A percentile compares a stretch with the other conserved stretches of the same genome.
phyloP scores from a whole-genome alignment of 2,329 filamentous ascomycete species.

The Xylaria multiplex region DNA sequence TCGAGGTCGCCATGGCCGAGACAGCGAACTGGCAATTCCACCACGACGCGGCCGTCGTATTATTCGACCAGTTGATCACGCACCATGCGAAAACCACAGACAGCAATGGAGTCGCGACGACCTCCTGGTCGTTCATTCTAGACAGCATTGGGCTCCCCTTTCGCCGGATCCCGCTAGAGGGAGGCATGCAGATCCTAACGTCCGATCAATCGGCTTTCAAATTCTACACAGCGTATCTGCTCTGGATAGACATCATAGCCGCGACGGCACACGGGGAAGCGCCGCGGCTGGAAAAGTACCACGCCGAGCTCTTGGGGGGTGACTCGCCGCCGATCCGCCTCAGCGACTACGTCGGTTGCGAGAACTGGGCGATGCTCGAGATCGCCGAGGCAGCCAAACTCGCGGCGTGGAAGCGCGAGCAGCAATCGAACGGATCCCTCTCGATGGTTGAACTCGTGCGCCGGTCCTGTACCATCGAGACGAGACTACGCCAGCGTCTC shows the following conservation, averaged over 20 bases:
- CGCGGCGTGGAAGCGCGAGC: conserved; percentile 64
- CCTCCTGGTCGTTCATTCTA: conserved; percentile 52
- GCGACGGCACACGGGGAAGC: conserved; percentile 57
- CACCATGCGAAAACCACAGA: conserved; percentile 35
- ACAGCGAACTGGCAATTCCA: conserved; percentile 62
- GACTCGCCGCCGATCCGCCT: conserved; percentile 54
- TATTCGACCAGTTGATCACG: conserved; percentile 60
- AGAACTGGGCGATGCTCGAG: conserved; percentile 66
- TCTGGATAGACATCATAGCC: conserved; percentile 62
- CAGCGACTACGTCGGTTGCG: conserved; percentile 63
- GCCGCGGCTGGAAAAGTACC: conserved; percentile 57
- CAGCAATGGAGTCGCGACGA: not conserved
- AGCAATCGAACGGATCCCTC: conserved; percentile 55
- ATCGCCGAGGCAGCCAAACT: conserved; percentile 65
- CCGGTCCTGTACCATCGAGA: conserved; percentile 36
- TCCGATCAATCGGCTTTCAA: conserved; percentile 59
- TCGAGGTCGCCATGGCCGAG: conserved; percentile 59
- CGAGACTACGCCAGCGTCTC: conserved; percentile 32
- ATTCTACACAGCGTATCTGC: conserved; percentile 59
- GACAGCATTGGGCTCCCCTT: conserved; percentile 36
- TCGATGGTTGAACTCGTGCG: conserved; percentile 50
- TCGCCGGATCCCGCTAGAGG: conserved; percentile 27
- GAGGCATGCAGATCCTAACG: conserved; percentile 53
- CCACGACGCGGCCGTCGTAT: conserved; percentile 59
- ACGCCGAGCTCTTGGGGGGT: conserved; percentile 51